Conservation (phyloP, 2,329 filamentous ascomycete genomes). For the Bisporella sp. region DNA sequence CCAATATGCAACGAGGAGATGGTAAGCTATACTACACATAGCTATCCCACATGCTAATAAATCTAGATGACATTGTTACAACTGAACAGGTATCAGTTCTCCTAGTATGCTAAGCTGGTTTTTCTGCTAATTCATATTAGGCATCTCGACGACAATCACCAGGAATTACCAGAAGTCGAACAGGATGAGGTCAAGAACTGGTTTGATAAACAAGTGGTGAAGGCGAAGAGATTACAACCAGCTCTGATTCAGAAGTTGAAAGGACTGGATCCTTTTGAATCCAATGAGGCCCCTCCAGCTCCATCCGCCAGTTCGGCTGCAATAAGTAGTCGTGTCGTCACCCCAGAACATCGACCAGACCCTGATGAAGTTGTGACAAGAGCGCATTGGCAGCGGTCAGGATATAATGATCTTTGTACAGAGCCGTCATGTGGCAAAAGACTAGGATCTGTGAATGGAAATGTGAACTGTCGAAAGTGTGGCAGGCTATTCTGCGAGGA, state of each 20-base stretch:
- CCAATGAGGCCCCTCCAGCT: constrained; percentile 50
- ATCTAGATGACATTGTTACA: constrained; percentile 80
- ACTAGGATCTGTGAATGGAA: constrained; percentile 72
- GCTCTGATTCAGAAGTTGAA: constrained; percentile 69
- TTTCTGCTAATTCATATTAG: constrained; percentile 31
- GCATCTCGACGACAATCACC: constrained; percentile 68
- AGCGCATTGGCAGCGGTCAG: constrained; percentile 79
- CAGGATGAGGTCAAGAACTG: constrained; percentile 75
- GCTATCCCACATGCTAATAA: constrained; percentile 13
- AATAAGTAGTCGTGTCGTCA: constrained; percentile 25
- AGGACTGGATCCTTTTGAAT: constrained; percentile 68
- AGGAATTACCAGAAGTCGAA: constrained; percentile 63
- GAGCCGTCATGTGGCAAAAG: constrained; percentile 80
- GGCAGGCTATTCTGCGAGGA: constrained; percentile 92
- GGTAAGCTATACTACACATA: constrained; percentile 42
- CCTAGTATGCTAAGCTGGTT: too few relatives aligned
- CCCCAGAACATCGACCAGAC: constrained; percentile 40
- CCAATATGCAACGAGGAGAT: constrained; percentile 99
- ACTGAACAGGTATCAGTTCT: constrained; percentile 58
- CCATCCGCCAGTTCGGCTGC: constrained; percentile 19
- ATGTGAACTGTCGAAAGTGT: constrained; percentile 88
- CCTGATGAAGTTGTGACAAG: constrained; percentile 87
- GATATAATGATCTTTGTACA: constrained; percentile 71
- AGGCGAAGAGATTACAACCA: constrained; percentile 69
- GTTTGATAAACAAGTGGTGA: constrained; percentile 70